These are phyloP conservation scores for Teratosphaeria viscida DNA, from an alignment of 2,329 filamentous ascomycete species.

Conservation along the genomic window DNA sequence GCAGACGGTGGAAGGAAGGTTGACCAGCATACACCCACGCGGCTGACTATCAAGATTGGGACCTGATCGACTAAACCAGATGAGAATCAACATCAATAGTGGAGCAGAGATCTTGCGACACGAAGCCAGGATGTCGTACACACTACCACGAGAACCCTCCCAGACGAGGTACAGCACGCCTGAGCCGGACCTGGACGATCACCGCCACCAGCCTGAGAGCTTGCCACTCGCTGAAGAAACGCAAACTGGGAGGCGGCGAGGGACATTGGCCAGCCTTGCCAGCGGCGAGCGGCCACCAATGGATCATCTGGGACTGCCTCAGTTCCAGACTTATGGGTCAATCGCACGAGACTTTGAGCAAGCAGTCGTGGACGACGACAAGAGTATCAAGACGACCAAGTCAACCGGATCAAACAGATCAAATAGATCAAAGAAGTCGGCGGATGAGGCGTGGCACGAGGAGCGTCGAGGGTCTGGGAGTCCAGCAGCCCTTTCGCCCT, in stretches of 20 bases:
- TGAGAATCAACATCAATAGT: not conserved
- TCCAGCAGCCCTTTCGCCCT: not conserved
- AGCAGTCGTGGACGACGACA: slow-evolving; percentile 74
- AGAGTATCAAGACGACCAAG: slow-evolving; percentile 40
- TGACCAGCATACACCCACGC: not conserved
- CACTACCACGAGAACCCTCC: slow-evolving; percentile 55
- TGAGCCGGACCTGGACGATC: slow-evolving; percentile 76
- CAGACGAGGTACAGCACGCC: slow-evolving; percentile 60
- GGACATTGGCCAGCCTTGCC: slow-evolving; percentile 61
- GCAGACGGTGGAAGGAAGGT: not conserved
- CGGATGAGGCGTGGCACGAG: slow-evolving; percentile 23
- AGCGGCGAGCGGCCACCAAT: slow-evolving; percentile 34
- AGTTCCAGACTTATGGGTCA: slow-evolving; percentile 32
- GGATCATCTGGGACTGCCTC: slow-evolving; percentile 33
- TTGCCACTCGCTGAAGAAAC: slow-evolving; percentile 46
- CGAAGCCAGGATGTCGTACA: slow-evolving; percentile 38
- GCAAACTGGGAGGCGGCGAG: slow-evolving; percentile 46
- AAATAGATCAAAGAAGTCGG: slow-evolving; percentile 9
- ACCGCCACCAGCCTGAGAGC: slow-evolving; percentile 57
- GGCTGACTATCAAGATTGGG: not conserved
- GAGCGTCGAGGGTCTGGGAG: slow-evolving; percentile 21
- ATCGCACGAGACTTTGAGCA: slow-evolving; percentile 73
- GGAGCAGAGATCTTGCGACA: not conserved
- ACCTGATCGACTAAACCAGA: not conserved
- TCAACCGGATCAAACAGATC: slow-evolving; percentile 28